Conservation (phyloP, 2,329 filamentous ascomycete species). For the Penicillium sp. region DNA sequence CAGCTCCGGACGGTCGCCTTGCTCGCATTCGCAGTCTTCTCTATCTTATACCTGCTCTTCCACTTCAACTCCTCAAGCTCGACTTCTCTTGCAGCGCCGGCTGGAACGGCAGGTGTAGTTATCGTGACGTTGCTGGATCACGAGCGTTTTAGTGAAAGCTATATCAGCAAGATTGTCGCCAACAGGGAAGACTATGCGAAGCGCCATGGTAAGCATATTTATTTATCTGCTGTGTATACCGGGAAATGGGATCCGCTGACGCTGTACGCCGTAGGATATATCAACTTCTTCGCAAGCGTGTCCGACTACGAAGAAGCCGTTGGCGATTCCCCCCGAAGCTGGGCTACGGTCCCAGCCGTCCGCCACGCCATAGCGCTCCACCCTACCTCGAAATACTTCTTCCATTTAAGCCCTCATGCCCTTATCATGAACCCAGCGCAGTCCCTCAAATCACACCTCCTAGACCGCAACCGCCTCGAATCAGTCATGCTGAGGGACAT, state of each 20-base stretch:
- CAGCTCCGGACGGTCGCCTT: conserved; percentile 59
- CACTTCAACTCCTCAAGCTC: conserved; percentile 33
- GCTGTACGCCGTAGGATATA: conserved; percentile 61
- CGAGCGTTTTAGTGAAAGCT: conserved; percentile 58
- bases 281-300: conserved; percentile 73
- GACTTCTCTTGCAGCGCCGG: conserved; percentile 23
- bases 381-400: conserved; percentile 74
- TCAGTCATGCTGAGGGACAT: conserved; percentile 76
- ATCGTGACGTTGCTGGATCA: conserved; percentile 81
- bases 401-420: conserved; percentile 78
- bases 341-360: conserved; percentile 72
- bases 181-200: conserved; percentile 82
- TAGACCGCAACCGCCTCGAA: conserved; percentile 64
- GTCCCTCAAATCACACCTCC: conserved; percentile 66
- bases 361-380: conserved; percentile 81
- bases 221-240: neutral
- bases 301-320: conserved; percentile 60
- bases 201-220: conserved; percentile 65
- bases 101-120: conserved; percentile 54
- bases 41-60: conserved; percentile 59
- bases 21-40: conserved; percentile 52
- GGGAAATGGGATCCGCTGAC: neutral
- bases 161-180: conserved; percentile 68
- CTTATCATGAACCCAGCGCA: conserved; percentile 80
- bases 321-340: conserved; percentile 42